Percentiles rank a stretch among this genome's conserved stretches.
phyloP scores from a whole-genome alignment of 768 basidiomycete genomes.

The Phallus indusiatus region DNA sequence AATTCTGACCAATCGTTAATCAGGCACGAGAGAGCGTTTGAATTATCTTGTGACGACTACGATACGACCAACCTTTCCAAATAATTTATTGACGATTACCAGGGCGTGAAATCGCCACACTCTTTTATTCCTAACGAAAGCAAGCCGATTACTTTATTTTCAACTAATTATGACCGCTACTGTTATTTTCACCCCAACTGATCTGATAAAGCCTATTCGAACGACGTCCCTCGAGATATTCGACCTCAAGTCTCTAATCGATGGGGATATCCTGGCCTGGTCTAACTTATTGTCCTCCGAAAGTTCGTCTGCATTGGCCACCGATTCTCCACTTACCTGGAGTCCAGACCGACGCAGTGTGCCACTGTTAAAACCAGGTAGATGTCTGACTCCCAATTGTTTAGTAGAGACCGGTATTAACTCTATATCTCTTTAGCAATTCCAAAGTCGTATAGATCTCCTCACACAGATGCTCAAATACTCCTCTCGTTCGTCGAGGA shows the following conservation, averaged over 20 bases:
- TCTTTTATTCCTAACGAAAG: neutral
- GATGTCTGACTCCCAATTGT: neutral
- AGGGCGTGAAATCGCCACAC: neutral
- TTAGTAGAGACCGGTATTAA: too few species aligned
- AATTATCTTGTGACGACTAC: neutral
- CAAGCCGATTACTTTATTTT: neutral
- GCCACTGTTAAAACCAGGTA: neutral
- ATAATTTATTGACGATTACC: neutral
- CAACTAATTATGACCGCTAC: neutral
- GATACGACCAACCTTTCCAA: too few species aligned
- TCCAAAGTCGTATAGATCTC: neutral
- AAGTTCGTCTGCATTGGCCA: neutral
- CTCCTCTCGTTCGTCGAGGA: neutral
- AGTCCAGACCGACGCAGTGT: neutral
- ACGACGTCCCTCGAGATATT: neutral
- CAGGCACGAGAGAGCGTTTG: neutral
- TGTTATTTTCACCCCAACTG: neutral
- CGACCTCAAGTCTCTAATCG: neutral
- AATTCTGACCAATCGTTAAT: neutral
- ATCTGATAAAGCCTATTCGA: neutral
- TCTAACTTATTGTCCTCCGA: neutral
- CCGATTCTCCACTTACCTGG: neutral
- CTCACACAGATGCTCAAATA: neutral
- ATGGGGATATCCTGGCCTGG: neutral
- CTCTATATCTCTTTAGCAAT: neutral